phyloP scores from a whole-genome alignment of 2,329 filamentous ascomycete genomes.

The Aspergillus sp. region DNA sequence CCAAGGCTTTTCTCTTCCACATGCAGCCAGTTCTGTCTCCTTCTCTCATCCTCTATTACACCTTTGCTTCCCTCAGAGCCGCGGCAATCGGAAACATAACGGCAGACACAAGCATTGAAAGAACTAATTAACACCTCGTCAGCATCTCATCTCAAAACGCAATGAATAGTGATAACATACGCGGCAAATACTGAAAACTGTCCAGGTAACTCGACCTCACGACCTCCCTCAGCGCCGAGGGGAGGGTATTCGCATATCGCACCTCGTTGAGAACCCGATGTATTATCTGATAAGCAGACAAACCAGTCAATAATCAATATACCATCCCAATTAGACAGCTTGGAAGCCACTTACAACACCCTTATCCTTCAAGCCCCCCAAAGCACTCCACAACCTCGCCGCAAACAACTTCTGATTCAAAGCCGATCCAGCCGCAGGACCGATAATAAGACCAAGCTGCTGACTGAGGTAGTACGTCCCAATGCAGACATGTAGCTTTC shows the following conservation, averaged over 20 bases:
- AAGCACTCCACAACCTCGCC: background rate
- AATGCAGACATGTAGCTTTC: conserved; percentile 11
- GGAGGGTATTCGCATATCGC: conserved; percentile 10
- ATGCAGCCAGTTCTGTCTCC: too few species aligned
- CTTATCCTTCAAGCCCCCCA: conserved; percentile 1
- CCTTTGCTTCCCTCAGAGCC: too few species aligned
- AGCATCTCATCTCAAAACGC: too few species aligned
- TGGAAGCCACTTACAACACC: background rate
- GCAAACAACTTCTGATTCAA: conserved; percentile 17
- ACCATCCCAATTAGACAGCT: background rate
- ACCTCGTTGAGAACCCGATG: conserved; percentile 13
- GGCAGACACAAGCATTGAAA: too few species aligned
- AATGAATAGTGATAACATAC: background rate
- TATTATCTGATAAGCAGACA: conserved; percentile 10
- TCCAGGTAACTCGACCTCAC: conserved; percentile 15
- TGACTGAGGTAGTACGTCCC: conserved; percentile 22
- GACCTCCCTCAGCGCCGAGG: conserved; percentile 3
- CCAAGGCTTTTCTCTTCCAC: too few species aligned
- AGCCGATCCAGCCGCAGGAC: conserved; percentile 12
- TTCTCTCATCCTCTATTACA: too few species aligned
- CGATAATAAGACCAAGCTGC: conserved; percentile 23
- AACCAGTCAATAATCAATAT: too few species aligned
- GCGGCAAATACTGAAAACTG: conserved; percentile 9
- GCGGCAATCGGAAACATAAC: too few species aligned
- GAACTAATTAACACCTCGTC: too few species aligned